Evolutionary conservation across 805 yeast species (phyloP), one percentile per base, ranked within the genome.

Genomic region (Starmerella sirachaensis): DNA sequence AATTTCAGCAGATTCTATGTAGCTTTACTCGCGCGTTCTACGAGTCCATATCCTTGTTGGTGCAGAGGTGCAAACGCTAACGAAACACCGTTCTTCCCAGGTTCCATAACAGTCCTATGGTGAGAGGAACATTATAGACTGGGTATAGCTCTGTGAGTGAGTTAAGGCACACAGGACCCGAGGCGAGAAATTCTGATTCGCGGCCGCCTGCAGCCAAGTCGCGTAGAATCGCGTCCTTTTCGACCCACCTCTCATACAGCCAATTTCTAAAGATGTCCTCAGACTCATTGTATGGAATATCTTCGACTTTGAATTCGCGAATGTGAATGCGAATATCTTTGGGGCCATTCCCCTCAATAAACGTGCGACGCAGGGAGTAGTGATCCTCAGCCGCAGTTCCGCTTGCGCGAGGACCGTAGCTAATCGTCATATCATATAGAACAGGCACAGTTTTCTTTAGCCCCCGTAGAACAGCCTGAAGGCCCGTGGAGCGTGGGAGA

Each of bases 371-470:
- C 38, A 91, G 63, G 1, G 84, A 72, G 57, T 70, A 91, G 23
- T 68, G 66, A 47, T 76, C 78, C 56, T 91, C 95, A 2, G 42
- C 48, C 11, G 45, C 94, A 94, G 53, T 69, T 78, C 74, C 76
- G 24, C 52, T 60, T 11, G 60, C 58, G 3, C 82, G 74, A 10
- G 85, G 94, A 5, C 77, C 66, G 58, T 85, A 91, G 1, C 78
- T 95, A 29, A 83, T 67, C 0, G 98, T 83, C 24, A 82, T 59
- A 58, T 91, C 96, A 53, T 84, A 82, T 0, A 91, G 69, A 63
- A 57, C 59, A 33, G 56, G 57, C n/a, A 60, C 48, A 5, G 53
- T 20, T 6, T 27, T 43, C 21, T 46, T 40, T 43, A 88, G 65
- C 40, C 70, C 68, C 35, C 69, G 62, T 41, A 86, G 64, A 7